These are phyloP conservation scores for Trifolium repens DNA, from an alignment of 306 rosid genomes.

Conservation along the genomic window DNA sequence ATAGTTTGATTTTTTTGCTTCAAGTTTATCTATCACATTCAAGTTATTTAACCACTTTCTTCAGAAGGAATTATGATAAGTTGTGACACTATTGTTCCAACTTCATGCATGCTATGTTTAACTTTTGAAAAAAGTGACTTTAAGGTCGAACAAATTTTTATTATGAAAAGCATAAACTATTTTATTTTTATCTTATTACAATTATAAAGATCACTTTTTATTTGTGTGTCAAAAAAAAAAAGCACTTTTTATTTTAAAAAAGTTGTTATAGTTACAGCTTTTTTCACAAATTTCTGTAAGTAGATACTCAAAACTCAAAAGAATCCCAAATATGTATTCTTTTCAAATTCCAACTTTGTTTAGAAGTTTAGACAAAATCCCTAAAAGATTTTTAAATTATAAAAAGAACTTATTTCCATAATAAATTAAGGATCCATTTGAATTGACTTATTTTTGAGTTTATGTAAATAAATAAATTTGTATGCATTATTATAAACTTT, in stretches of 20 bases:
- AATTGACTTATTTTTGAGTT: too few relatives aligned
- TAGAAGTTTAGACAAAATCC: background rate
- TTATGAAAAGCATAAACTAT: background rate
- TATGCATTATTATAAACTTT: too few relatives aligned
- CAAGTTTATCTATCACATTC: slow-evolving; percentile 22
- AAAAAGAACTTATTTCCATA: background rate
- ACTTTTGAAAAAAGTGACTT: slow-evolving; percentile 10
- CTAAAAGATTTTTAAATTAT: background rate
- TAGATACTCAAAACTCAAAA: background rate
- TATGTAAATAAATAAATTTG: too few relatives aligned
- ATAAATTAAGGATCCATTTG: too few relatives aligned
- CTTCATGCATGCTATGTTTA: background rate
- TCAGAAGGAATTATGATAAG: background rate
- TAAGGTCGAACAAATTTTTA: background rate
- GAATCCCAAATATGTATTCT: background rate
- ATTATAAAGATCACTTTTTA: slow-evolving; percentile 10
- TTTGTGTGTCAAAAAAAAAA: too few relatives aligned
- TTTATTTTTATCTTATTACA: background rate
- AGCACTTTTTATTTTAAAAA: slow-evolving; percentile 17
- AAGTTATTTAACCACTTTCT: slow-evolving; percentile 1
- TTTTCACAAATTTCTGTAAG: background rate
- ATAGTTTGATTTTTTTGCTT: background rate
- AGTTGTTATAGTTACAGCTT: background rate
- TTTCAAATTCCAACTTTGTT: background rate
- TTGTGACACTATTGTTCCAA: slow-evolving; percentile 1